A percentile compares a stretch with the other conserved stretches of the same genome.
Evolutionary conservation across 2,329 filamentous ascomycete species (phyloP).

Genomic region (Colletotrichum tamarilloi): DNA sequence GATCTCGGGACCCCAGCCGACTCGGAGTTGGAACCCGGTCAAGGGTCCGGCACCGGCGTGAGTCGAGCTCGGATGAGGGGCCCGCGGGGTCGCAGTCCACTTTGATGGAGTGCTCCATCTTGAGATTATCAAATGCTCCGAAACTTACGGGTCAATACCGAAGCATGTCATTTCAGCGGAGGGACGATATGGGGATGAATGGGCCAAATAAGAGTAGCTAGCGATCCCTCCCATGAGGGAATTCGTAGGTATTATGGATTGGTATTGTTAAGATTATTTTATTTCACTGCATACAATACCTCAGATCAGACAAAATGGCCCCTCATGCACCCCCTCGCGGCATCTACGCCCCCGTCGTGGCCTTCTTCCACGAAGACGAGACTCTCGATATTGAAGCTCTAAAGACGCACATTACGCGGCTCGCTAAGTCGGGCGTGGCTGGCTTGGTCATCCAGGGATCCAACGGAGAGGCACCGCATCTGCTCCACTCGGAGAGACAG

Average conservation of each 20-base stretch:
- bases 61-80: constrained; percentile 14
- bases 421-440: constrained; percentile 56
- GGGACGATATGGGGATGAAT: neutral
- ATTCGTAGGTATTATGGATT: neutral
- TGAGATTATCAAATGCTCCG: constrained; percentile 23
- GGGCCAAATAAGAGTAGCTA: constrained; percentile 19
- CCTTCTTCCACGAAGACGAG: constrained; percentile 52
- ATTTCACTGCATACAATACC: neutral
- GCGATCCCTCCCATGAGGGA: neutral
- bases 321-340: constrained; percentile 40
- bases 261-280: neutral
- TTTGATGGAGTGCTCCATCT: neutral
- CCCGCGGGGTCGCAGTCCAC: constrained; percentile 21
- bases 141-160: constrained; percentile 4
- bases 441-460: constrained; percentile 59
- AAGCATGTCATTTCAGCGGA: neutral
- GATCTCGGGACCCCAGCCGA: constrained; percentile 23
- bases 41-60: constrained; percentile 28
- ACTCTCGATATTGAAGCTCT: constrained; percentile 53
- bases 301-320: constrained; percentile 10
- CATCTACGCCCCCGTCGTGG: constrained; percentile 57
- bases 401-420: constrained; percentile 51
- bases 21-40: constrained; percentile 24
- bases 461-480: constrained; percentile 57
- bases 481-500: constrained; percentile 67